Conservation (phyloP, 2,329 filamentous ascomycete genomes). For the Penicillium sumatraense region DNA sequence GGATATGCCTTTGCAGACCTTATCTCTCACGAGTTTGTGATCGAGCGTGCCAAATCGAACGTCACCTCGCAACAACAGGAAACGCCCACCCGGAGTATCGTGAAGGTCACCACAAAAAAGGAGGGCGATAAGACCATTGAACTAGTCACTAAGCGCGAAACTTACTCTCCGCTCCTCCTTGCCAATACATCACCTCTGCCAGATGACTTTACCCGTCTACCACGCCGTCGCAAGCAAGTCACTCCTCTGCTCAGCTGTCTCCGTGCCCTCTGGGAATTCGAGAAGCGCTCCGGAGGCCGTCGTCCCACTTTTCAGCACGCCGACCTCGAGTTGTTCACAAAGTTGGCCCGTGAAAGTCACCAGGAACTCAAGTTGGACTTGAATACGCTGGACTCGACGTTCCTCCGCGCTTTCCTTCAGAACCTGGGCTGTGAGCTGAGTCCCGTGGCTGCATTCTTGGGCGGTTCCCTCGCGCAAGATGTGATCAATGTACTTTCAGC, state of each 20-base stretch:
- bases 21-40: constrained; percentile 85
- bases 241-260: constrained; percentile 83
- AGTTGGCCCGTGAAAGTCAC: constrained; percentile 77
- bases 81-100: constrained; percentile 75
- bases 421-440: constrained; percentile 83
- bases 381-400: constrained; percentile 70
- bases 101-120: constrained; percentile 71
- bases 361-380: constrained; percentile 71
- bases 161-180: constrained; percentile 86
- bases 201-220: constrained; percentile 70
- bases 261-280: constrained; percentile 88
- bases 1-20: constrained; percentile 95
- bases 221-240: constrained; percentile 73
- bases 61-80: constrained; percentile 67
- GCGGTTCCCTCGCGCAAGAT: constrained; percentile 90
- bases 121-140: constrained; percentile 76
- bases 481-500: constrained; percentile 94
- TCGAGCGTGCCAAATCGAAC: constrained; percentile 84
- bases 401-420: constrained; percentile 82
- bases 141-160: constrained; percentile 86
- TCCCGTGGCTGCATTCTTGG: constrained; percentile 85
- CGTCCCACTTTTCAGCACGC: constrained; percentile 61
- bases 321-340: constrained; percentile 77
- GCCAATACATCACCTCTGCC: constrained; percentile 77
- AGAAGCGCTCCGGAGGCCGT: constrained; percentile 60